Evolutionary conservation across 495 filamentous ascomycete genomes (phyloP), one percentile per base, ranked within the genome.

Genomic region (Tuber brumale): DNA sequence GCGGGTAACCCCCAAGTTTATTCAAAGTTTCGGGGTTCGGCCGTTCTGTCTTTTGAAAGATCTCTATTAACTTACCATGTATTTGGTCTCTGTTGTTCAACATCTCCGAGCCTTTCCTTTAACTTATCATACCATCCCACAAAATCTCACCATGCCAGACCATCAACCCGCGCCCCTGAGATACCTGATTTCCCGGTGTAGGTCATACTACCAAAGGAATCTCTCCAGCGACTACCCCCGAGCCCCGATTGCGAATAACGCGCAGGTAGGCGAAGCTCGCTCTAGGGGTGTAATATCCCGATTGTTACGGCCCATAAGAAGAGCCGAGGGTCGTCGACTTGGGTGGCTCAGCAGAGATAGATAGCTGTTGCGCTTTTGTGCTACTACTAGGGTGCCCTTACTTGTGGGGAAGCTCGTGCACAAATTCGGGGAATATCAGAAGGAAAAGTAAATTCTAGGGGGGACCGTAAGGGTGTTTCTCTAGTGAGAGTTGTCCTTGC

Each of bases 301-400:
- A 31, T 61, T 31, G 10, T 61, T 61, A 61, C 57, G 12, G 27
- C 57, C 57, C 31, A 1, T 61, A 31, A 31, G 57, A 61, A 31
- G 57, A 61, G 10, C 3, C 7, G 57, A 31, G 10, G 57, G 27
- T 61, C 57, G n/a, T 14, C n/a, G 57, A 16, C 57, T 61, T 16
- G n/a, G 57, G 57, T 31, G 57, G 57, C 10, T 61, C 12, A 14
- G 16, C n/a, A 61, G 16, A 6, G n/a, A 16, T 27, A 9, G 57
- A 16, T 61, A 61, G 12, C 9, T 27, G 12, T 1, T 3, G 12
- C 3, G 57, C 57, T 61, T 18, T 31, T 31, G 57, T 9, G 3
- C 12, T 10, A 3, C 12, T 10, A 3, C 1, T 31, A 0, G 5
- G 12, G n/a, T 61, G n/a, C n/a, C n/a, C 12, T 2, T 1, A n/a